Base-by-base conservation (phyloP, 1,284 basidiomycete genomes). In the Wallemia mellicola region DNA sequence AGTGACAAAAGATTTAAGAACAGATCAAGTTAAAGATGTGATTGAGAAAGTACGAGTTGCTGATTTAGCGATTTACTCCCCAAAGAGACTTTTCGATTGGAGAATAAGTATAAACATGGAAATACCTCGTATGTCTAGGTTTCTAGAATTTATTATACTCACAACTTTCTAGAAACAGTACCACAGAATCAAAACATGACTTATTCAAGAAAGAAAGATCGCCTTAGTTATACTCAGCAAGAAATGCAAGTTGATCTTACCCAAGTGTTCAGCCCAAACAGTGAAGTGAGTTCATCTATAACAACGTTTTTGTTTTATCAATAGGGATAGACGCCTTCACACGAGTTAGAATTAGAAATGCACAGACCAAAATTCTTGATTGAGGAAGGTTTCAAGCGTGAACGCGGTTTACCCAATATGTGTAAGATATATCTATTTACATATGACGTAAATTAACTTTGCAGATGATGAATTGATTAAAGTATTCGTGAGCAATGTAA, bases 231-330 rank as follows among this genome's bases (percentile, higher is more conserved):
- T 68, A 73, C 80, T 1, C 91, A 96, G 70, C 87, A 95, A 71
- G 80, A 91, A 62, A 88, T 87, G 68, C 77, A 77, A 64, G 82
- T 98, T 63, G 92, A 98, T 71, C 75, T 98, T 57, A 98, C 92
- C 0, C 86, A 91, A 69, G 92, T 98, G 58, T 79, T 78, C 25
- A 64, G 60, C 32, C 64, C 64, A n/a, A 63, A 61, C 30, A 67
- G 32, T 9, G 32, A 58, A 27, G 33, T 60, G 59, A 61, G 59
- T 48, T 24, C 33, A 54, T 28, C 57, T 48, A 26, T 27, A 25
- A 33, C 22, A 25, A n/a, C 27, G n/a, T 38, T 57, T n/a, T n/a
- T n/a, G n/a, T n/a, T n/a, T n/a, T 28, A 59, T 17, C 58, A 60
- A 9, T 59, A 60, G 32, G 26, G 61, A 24, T 60, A 61, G 30